Evolutionary conservation across 495 filamentous ascomycete genomes (phyloP).

Genomic region (Xylaria bambusicola): DNA sequence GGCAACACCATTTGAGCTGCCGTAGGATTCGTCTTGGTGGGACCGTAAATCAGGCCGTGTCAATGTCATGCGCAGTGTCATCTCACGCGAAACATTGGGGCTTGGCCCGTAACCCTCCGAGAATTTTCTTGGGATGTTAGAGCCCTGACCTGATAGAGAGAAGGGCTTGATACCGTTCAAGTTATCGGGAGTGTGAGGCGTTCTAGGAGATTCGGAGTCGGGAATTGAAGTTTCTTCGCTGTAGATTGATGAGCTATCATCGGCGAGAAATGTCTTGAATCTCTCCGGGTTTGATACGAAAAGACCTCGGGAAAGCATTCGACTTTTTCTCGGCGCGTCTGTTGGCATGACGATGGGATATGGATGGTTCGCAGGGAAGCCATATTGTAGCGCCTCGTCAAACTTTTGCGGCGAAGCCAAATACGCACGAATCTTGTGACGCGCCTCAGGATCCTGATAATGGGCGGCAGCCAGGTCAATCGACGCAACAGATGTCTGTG

Average conservation of each 20-base stretch:
- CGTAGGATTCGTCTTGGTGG: slow-evolving; percentile 62
- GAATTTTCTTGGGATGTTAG: slow-evolving; percentile 29
- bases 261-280: slow-evolving; percentile 51
- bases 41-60: slow-evolving; percentile 83
- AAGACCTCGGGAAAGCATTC: slow-evolving; percentile 25
- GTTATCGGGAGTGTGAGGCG: slow-evolving; percentile 48
- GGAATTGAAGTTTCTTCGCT: slow-evolving; percentile 54
- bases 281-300: slow-evolving; percentile 38
- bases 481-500: slow-evolving; percentile 51
- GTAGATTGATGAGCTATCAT: slow-evolving; percentile 46
- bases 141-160: slow-evolving; percentile 24
- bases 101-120: slow-evolving; percentile 54
- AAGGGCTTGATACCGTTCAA: slow-evolving; percentile 34
- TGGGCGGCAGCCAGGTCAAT: slow-evolving; percentile 76
- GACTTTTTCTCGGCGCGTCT: slow-evolving; percentile 9
- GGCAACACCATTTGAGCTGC: slow-evolving; percentile 51
- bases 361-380: slow-evolving; percentile 70
- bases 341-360: slow-evolving; percentile 21
- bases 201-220: slow-evolving; percentile 57
- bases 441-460: slow-evolving; percentile 89
- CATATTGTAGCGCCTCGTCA: slow-evolving; percentile 91
- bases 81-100: slow-evolving; percentile 69
- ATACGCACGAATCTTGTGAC: slow-evolving; percentile 84
- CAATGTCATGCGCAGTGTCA: slow-evolving; percentile 93
- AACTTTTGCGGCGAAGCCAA: slow-evolving; percentile 91